Conservation (phyloP, 2,329 filamentous ascomycete genomes). For the Fusarium sambucinum region DNA sequence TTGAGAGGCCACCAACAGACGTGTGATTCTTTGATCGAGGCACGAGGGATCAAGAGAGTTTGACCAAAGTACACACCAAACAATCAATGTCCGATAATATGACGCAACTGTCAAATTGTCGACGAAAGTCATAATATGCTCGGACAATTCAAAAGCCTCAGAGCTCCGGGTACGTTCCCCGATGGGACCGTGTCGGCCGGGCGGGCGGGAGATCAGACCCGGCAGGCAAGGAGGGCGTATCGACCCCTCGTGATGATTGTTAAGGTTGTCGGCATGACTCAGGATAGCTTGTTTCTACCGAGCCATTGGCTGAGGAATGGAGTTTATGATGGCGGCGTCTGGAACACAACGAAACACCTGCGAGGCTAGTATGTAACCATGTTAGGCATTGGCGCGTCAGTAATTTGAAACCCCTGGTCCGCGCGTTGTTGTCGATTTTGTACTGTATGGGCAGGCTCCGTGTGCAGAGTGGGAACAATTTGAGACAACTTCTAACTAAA, state of each 20-base stretch:
- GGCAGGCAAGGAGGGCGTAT: slow-evolving; percentile 32
- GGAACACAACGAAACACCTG: slow-evolving; percentile 3
- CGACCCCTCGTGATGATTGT: slow-evolving; percentile 9
- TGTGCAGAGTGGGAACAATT: slow-evolving; percentile 26
- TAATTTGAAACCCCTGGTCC: slow-evolving; percentile 22
- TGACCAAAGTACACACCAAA: slow-evolving; percentile 8
- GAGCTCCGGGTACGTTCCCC: slow-evolving; percentile 38
- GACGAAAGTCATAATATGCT: slow-evolving; percentile 13
- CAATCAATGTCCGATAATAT: slow-evolving; percentile 12
- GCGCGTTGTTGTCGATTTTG: slow-evolving; percentile 20
- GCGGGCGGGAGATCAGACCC: slow-evolving; percentile 38
- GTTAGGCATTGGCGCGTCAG: slow-evolving; percentile 20
- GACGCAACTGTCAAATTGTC: slow-evolving; percentile 11
- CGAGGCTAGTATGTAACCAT: slow-evolving; percentile 18
- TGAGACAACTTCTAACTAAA: slow-evolving; percentile 28
- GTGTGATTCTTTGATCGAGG: slow-evolving; percentile 11
- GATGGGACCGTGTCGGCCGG: slow-evolving; percentile 39
- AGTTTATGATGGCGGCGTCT: slow-evolving; percentile 15
- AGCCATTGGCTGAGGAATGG: slow-evolving; percentile 17
- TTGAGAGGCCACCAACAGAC: slow-evolving; percentile 12
- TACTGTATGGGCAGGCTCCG: slow-evolving; percentile 16
- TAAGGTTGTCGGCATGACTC: slow-evolving; percentile 33
- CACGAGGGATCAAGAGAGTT: slow-evolving; percentile 25
- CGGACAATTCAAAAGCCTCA: slow-evolving; percentile 23
- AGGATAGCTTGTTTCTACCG: slow-evolving; percentile 20